A percentile compares a stretch with the other conserved stretches of the same genome.
Conservation (phyloP, 768 basidiomycete genomes). For the Amanita rimosa region DNA sequence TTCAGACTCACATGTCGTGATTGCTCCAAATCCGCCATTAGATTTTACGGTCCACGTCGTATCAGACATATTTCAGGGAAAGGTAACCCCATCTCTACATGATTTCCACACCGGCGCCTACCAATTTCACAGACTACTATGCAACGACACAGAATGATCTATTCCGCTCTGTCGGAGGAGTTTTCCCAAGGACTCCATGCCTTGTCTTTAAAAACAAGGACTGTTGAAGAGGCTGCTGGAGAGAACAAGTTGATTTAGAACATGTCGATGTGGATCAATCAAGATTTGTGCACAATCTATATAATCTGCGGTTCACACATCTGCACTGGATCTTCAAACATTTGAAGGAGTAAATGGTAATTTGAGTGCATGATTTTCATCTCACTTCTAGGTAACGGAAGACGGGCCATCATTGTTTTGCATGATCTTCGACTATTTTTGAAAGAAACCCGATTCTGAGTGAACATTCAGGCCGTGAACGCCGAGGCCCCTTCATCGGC, state of each 20-base stretch:
- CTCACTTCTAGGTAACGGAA: neutral
- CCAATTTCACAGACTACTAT: slow-evolving; percentile 43
- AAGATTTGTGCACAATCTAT: neutral
- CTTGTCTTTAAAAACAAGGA: slow-evolving; percentile 65
- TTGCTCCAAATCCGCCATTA: slow-evolving; percentile 16
- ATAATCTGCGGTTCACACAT: neutral
- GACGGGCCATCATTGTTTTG: neutral
- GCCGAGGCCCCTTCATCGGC: slow-evolving; percentile 1
- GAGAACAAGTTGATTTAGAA: neutral
- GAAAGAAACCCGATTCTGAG: neutral
- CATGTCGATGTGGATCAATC: neutral
- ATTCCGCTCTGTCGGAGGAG: slow-evolving; percentile 62
- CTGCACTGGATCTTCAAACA: neutral
- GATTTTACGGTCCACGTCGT: slow-evolving; percentile 73
- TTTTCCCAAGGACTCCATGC: slow-evolving; percentile 65
- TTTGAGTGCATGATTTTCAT: neutral
- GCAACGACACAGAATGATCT: slow-evolving; percentile 75
- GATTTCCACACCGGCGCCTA: slow-evolving; percentile 6
- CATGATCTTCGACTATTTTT: neutral
- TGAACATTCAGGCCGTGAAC: slow-evolving; percentile 2
- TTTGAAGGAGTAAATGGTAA: neutral
- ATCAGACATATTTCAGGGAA: slow-evolving; percentile 62
- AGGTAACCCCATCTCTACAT: slow-evolving; percentile 33
- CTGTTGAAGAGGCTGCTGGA: slow-evolving; percentile 33
- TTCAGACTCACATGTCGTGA: slow-evolving; percentile 4